A percentile compares a stretch with the other conserved stretches of the same genome.
Conservation (phyloP, 2,329 filamentous ascomycete species). For the Paraconiothyrium sp. region DNA sequence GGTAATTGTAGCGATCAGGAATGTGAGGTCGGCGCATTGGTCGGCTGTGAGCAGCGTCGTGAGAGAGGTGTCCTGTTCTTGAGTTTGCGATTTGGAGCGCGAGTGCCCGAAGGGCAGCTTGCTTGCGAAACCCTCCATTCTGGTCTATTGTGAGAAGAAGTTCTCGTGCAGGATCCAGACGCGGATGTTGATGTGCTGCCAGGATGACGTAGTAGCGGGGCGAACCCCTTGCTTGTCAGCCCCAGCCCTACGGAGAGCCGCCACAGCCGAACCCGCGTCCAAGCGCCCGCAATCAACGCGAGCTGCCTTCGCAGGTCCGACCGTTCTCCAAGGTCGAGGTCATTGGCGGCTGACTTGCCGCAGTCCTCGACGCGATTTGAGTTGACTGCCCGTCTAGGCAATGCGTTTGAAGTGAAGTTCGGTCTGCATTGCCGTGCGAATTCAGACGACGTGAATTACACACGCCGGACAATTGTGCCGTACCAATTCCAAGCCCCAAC, state of each 20-base stretch:
- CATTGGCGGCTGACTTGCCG: not conserved
- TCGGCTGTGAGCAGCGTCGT: slow-evolving; percentile 57
- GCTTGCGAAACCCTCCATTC: slow-evolving; percentile 44
- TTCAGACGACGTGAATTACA: too few species aligned
- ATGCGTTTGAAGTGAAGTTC: not conserved
- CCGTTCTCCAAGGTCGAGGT: not conserved
- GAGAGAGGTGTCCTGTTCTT: slow-evolving; percentile 46
- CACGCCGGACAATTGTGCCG: not conserved
- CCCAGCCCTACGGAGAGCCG: slow-evolving; percentile 2
- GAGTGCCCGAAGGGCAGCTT: slow-evolving; percentile 47
- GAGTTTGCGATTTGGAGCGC: slow-evolving; percentile 36
- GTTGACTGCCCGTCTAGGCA: not conserved
- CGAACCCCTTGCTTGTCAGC: not conserved
- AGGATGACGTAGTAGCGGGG: slow-evolving; percentile 17
- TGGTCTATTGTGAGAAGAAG: not conserved
- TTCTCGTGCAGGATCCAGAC: not conserved
- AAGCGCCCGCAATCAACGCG: not conserved
- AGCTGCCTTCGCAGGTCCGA: not conserved
- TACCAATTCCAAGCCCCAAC: not conserved
- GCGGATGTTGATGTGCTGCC: slow-evolving; percentile 11
- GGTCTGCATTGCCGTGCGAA: not conserved
- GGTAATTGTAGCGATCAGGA: slow-evolving; percentile 59
- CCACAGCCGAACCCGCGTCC: not conserved
- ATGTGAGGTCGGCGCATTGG: slow-evolving; percentile 58
- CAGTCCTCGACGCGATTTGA: not conserved